Percentiles rank a stretch among this genome's conserved stretches.
Conservation (phyloP, 805 yeast species). For the Metschnikowia bowlesiae region DNA sequence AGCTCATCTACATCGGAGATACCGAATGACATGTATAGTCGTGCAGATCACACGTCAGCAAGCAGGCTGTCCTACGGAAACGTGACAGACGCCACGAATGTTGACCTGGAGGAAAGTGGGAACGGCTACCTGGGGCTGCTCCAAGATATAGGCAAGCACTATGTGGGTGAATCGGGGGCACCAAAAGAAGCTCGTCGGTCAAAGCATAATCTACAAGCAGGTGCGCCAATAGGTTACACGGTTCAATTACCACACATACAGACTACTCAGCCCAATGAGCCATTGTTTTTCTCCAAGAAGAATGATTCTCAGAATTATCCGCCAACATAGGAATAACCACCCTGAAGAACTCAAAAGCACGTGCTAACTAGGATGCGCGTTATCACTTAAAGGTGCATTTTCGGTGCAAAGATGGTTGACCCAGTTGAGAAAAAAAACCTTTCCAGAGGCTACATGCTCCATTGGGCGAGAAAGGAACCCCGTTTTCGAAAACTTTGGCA, state of each 20-base stretch:
- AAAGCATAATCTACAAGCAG: background rate
- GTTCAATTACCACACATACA: background rate
- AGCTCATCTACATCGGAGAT: background rate
- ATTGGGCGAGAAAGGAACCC: too few relatives aligned
- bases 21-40: constrained; percentile 1
- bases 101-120: background rate
- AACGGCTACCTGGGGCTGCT: background rate
- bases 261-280: background rate
- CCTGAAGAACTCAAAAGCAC: background rate
- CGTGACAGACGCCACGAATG: background rate
- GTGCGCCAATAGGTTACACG: background rate
- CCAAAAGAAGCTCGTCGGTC: background rate
- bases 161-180: background rate
- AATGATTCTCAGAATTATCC: background rate
- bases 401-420: too few relatives aligned
- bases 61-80: background rate
- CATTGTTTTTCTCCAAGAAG: background rate
- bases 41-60: background rate
- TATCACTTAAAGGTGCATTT: background rate
- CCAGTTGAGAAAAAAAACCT: too few relatives aligned
- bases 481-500: too few relatives aligned
- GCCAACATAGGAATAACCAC: background rate
- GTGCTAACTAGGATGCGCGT: background rate
- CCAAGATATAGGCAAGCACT: background rate
- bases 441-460: too few relatives aligned